Evolutionary conservation across 2,329 filamentous ascomycete species (phyloP), one percentile per base, ranked within the genome.

Genomic region (Chaetomium sp.): DNA sequence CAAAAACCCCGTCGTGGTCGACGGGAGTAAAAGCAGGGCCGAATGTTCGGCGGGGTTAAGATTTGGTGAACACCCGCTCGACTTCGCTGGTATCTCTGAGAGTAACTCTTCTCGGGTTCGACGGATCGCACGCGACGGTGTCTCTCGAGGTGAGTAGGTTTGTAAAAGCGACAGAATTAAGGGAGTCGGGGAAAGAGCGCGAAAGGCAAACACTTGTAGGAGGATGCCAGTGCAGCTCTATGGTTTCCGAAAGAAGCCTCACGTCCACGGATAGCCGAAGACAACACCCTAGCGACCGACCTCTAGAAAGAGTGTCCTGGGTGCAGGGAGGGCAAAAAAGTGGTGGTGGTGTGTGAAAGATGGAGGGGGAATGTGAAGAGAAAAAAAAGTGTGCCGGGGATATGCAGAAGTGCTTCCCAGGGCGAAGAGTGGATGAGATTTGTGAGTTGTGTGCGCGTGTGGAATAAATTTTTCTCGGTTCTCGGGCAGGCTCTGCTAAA

Each of bases 401-500:
- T 60, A 67, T 51, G 60, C 57, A 53, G 64, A 65, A 62, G 65
- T 69, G 65, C 60, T 69, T 70, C 65, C 68, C 67, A 68, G 68
- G 65, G 60, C 63, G 65, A 27, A 64, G 64, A 63, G 66, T 65
- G 62, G 71, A 61, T 60, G 49, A 68, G 68, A 68, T 65, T 77
- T 78, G 73, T 77, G 74, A 77, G 76, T 60, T 65, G 76, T 78
- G 72, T 77, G 74, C 77, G 76, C 56, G 60, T 27, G 58, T 54
- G 38, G 72, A 77, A 77, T 76, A 78, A 78, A 78, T 77, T 78
- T 78, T 78, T 75, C 72, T 74, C 67, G 67, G 72, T 42, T 70
- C 71, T 65, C 60, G 65, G 65, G 60, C 60, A 65, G 65, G 60
- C 60, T 59, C 65, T 71, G 68, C 69, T 62, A 62, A 65, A 60